Conservation (phyloP, 495 filamentous ascomycete species). For the Daldinia loculata region DNA sequence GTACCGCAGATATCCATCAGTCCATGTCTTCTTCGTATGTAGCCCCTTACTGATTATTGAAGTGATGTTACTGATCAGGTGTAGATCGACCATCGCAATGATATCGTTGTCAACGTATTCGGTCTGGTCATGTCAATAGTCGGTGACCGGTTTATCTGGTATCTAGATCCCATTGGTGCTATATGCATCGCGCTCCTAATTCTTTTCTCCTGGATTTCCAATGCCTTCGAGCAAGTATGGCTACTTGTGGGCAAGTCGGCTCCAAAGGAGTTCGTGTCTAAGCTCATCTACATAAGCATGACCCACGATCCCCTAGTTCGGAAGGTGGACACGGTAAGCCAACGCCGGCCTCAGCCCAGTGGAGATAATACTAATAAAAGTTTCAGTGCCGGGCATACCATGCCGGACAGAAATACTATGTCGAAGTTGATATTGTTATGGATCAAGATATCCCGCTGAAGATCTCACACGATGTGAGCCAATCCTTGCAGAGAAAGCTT, state of each 20-base stretch:
- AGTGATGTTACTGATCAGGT: conserved; percentile 23
- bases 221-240: conserved; percentile 67
- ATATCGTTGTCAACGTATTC: conserved; percentile 64
- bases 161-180: conserved; percentile 63
- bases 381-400: conserved; percentile 61
- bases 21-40: conserved; percentile 61
- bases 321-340: conserved; percentile 62
- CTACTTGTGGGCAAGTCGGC: conserved; percentile 63
- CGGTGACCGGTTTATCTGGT: conserved; percentile 63
- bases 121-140: conserved; percentile 64
- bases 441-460: conserved; percentile 58
- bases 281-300: conserved; percentile 65
- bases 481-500: conserved; percentile 63
- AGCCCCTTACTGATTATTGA: background rate
- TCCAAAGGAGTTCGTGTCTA: conserved; percentile 62
- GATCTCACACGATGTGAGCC: conserved; percentile 63
- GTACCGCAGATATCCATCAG: conserved; percentile 62
- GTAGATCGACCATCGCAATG: conserved; percentile 63
- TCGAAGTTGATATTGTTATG: conserved; percentile 68
- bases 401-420: conserved; percentile 64
- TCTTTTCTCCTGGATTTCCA: conserved; percentile 62
- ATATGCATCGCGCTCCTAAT: conserved; percentile 64
- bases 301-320: conserved; percentile 61
- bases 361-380: conserved; percentile 15
- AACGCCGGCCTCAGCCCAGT: background rate